Conservation (phyloP, 345 rosid species). For the Arabis hirsuta region DNA sequence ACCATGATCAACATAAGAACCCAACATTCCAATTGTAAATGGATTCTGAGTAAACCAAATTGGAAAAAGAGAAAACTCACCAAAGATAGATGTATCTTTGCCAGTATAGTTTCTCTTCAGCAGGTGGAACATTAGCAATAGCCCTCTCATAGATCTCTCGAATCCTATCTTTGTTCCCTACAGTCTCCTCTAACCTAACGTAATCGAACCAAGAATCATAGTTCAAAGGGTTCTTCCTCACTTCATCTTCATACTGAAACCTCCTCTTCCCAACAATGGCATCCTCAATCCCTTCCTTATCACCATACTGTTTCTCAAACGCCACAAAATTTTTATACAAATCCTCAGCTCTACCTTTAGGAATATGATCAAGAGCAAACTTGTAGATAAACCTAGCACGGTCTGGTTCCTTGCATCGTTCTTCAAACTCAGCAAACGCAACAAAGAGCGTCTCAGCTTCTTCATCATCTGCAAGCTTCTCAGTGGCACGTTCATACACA, state of each 20-base stretch:
- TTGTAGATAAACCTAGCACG: slow-evolving; percentile 81
- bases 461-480: slow-evolving; percentile 79
- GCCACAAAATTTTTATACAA: slow-evolving; percentile 77
- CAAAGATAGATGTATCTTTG: slow-evolving; percentile 87
- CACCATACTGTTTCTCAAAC: slow-evolving; percentile 87
- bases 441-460: slow-evolving; percentile 81
- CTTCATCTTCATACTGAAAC: slow-evolving; percentile 90
- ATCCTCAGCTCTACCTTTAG: slow-evolving; percentile 87
- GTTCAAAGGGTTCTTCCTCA: slow-evolving; percentile 77
- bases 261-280: slow-evolving; percentile 91
- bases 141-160: slow-evolving; percentile 87
- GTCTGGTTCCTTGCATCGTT: slow-evolving; percentile 75
- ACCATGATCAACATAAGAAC: not conserved
- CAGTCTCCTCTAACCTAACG: slow-evolving; percentile 77
- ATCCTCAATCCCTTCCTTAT: slow-evolving; percentile 86
- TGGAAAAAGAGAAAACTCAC: slow-evolving; percentile 48
- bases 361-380: slow-evolving; percentile 84
- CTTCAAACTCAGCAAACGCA: slow-evolving; percentile 91
- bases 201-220: slow-evolving; percentile 92
- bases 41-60: not conserved
- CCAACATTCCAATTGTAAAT: not conserved
- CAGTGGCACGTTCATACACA: slow-evolving; percentile 80
- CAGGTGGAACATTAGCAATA: slow-evolving; percentile 84
- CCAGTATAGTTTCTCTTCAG: slow-evolving; percentile 89
- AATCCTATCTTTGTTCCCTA: slow-evolving; percentile 63